phyloP scores from a whole-genome alignment of 192 early-diverging fungal species.

The Dimargaris cristalligena region DNA sequence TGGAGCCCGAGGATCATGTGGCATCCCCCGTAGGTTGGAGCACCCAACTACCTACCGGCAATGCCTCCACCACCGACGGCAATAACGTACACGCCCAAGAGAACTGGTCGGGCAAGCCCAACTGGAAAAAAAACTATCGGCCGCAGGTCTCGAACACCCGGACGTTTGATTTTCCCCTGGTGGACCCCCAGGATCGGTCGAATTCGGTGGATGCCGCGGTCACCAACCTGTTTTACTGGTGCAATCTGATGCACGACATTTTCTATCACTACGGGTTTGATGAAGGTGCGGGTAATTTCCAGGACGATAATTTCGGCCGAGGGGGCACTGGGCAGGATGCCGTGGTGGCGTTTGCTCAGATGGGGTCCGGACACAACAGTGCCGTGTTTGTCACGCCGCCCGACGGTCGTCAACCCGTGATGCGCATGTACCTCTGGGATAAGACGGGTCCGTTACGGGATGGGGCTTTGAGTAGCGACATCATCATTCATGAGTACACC shows the following conservation, averaged over 20 bases:
- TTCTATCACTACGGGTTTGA: slow-evolving; percentile 80
- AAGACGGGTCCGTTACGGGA: slow-evolving; percentile 49
- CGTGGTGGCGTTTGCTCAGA: slow-evolving; percentile 82
- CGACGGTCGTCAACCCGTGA: slow-evolving; percentile 71
- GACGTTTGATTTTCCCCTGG: slow-evolving; percentile 67
- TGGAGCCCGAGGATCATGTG: slow-evolving; percentile 30
- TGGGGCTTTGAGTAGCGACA: slow-evolving; percentile 77
- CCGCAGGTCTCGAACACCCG: slow-evolving; percentile 33
- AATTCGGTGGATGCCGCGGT: slow-evolving; percentile 60
- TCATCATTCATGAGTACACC: slow-evolving; percentile 85
- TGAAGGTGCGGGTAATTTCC: slow-evolving; percentile 86
- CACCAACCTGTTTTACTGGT: slow-evolving; percentile 85
- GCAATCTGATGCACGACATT: slow-evolving; percentile 80
- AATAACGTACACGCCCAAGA: slow-evolving; percentile 90
- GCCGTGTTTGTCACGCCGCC: slow-evolving; percentile 93
- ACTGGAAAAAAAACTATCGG: slow-evolving; percentile 62
- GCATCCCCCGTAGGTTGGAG: slow-evolving; percentile 59
- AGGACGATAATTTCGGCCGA: slow-evolving; percentile 65
- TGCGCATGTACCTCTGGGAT: slow-evolving; percentile 94
- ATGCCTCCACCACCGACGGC: slow-evolving; percentile 52
- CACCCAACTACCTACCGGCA: too few species aligned
- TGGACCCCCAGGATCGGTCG: slow-evolving; percentile 35
- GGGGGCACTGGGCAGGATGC: slow-evolving; percentile 64
- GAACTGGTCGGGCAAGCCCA: slow-evolving; percentile 51
- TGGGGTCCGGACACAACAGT: slow-evolving; percentile 75